These are phyloP conservation scores for Parastagonospora avenae DNA, from an alignment of 2,329 filamentous ascomycete genomes.

Conservation along the genomic window DNA sequence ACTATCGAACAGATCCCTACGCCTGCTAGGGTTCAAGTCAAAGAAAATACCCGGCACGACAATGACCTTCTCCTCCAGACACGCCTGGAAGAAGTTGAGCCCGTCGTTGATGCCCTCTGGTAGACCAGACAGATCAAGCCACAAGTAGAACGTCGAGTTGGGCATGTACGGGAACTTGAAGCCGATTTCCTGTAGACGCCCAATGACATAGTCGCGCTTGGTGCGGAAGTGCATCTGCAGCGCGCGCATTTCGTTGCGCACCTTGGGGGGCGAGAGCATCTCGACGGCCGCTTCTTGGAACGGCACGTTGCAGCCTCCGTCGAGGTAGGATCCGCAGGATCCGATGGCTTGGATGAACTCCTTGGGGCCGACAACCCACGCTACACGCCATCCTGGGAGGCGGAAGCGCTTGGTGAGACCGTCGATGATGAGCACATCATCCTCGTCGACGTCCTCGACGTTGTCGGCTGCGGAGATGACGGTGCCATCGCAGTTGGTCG, in stretches of 20 bases:
- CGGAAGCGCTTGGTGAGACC: conserved; percentile 96
- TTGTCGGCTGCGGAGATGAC: conserved; percentile 91
- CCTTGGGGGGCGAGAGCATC: conserved; percentile 87
- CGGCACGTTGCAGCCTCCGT: conserved; percentile 91
- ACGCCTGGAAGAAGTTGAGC: conserved; percentile 95
- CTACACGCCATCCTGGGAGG: conserved; percentile 93
- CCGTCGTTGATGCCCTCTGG: conserved; percentile 87
- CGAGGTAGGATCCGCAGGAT: conserved; percentile 90
- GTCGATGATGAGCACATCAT: conserved; percentile 90
- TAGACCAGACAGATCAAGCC: conserved; percentile 68
- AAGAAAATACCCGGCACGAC: conserved; percentile 98
- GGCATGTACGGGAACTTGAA: conserved; percentile 81
- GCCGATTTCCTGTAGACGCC: conserved; percentile 80
- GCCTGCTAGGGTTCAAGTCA: conserved; percentile 87
- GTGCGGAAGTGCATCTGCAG: conserved; percentile 88
- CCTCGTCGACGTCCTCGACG: conserved; percentile 78
- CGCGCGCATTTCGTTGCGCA: conserved; percentile 84
- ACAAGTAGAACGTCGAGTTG: conserved; percentile 94
- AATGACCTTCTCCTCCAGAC: conserved; percentile 91
- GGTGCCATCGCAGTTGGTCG: conserved; percentile 83
- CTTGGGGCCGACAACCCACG: conserved; percentile 95
- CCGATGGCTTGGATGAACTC: conserved; percentile 94
- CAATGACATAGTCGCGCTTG: conserved; percentile 91
- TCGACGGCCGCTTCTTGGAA: conserved; percentile 93
- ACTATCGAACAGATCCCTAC: conserved; percentile 89